phyloP scores from a whole-genome alignment of 176 grass and related monocot genomes.

The Carex scoparia region DNA sequence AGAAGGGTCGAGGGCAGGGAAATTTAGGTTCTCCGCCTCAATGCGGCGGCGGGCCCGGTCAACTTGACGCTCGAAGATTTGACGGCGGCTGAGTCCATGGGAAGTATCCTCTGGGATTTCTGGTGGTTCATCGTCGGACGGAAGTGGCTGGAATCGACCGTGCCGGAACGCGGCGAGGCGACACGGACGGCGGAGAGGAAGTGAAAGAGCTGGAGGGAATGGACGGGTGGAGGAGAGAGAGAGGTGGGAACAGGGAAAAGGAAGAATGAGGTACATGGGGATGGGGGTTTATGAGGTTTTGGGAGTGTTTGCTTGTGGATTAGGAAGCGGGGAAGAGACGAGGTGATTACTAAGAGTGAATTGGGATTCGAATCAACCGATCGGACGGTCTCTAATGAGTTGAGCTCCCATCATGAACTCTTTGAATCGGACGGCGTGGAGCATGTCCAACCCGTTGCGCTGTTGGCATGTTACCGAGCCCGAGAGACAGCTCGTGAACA shows the following conservation, averaged over 20 bases:
- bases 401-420: neutral
- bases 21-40: conserved; percentile 42
- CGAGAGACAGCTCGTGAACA: no score
- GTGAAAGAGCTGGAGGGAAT: conserved; percentile 13
- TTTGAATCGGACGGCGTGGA: neutral
- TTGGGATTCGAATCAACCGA: neutral
- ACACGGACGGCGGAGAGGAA: conserved; percentile 29
- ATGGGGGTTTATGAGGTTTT: conserved; percentile 14
- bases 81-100: conserved; percentile 60
- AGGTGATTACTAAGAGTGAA: neutral
- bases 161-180: conserved; percentile 28
- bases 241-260: conserved; percentile 16
- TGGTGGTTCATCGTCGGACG: conserved; percentile 65
- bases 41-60: conserved; percentile 46
- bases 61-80: conserved; percentile 60
- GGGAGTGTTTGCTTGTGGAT: conserved; percentile 4
- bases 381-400: neutral
- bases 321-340: conserved; percentile 1
- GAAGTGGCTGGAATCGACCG: conserved; percentile 46
- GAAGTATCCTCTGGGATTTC: conserved; percentile 87
- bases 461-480: no score
- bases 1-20: conserved; percentile 41
- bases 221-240: conserved; percentile 27
- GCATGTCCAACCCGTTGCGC: no score
- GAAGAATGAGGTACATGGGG: neutral